Evolutionary conservation across 192 early-diverging fungal genomes (phyloP).

Genomic region (Coemansia sp.): DNA sequence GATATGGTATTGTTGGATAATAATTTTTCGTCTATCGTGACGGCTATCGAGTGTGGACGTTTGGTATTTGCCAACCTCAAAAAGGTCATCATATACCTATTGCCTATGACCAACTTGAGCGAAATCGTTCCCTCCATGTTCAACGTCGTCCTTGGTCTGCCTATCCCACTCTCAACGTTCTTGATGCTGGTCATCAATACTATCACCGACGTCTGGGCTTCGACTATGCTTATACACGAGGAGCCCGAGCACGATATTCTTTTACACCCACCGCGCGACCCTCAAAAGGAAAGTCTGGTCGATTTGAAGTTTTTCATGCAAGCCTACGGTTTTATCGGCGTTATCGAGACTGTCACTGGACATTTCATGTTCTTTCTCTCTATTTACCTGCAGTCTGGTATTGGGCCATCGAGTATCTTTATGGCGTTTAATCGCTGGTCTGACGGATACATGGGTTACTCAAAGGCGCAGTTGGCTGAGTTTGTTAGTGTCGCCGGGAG

Average conservation of each 20-base stretch:
- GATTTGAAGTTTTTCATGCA: constrained; percentile 69
- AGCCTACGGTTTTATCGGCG: constrained; percentile 80
- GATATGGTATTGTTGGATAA: constrained; percentile 69
- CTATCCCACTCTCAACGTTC: constrained; percentile 76
- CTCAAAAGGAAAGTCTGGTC: constrained; percentile 70
- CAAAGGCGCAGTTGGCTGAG: constrained; percentile 53
- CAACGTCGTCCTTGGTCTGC: constrained; percentile 82
- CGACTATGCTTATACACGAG: constrained; percentile 76
- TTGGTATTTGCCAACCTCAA: constrained; percentile 87
- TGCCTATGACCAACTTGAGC: constrained; percentile 77
- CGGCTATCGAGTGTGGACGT: constrained; percentile 82
- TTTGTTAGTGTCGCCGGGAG: constrained; percentile 36
- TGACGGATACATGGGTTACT: constrained; percentile 62
- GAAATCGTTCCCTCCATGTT: constrained; percentile 79
- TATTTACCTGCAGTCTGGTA: constrained; percentile 63
- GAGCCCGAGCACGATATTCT: constrained; percentile 78
- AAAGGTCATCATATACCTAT: constrained; percentile 83
- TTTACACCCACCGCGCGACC: constrained; percentile 69
- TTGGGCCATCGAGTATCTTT: constrained; percentile 60
- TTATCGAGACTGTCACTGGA: constrained; percentile 68
- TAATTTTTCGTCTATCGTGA: constrained; percentile 69
- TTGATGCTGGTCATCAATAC: constrained; percentile 80
- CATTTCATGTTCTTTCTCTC: constrained; percentile 77
- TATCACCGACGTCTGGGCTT: constrained; percentile 66
- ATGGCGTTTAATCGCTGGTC: constrained; percentile 63